Base-by-base conservation (phyloP, 495 filamentous ascomycete genomes). In the Emericellopsis terricola region DNA sequence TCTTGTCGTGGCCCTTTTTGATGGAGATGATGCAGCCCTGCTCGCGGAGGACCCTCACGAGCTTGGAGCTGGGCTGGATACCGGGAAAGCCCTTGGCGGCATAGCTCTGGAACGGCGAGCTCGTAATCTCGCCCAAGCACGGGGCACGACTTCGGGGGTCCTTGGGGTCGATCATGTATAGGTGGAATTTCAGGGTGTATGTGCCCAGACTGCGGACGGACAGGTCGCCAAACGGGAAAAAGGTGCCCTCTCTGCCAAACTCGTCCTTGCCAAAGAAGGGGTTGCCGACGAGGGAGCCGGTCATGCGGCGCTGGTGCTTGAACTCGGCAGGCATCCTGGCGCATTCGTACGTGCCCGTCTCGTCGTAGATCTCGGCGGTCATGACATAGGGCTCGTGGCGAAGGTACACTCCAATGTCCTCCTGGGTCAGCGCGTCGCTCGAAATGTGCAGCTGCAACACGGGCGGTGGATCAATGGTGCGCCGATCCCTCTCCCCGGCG, bases 1-100 rank as follows among this genome's bases (percentile, higher is more conserved):
- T 47, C 52, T 68, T 76, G 37, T 80, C 73, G 39, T 78, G 81
- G n/a, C 78, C 78, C 49, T 84, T 84, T 59, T 82, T 84, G 36
- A 82, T 79, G 34, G 74, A 73, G 42, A 84, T 82, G 24, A 78
- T 62, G 40, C 77, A 78, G 18, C 78, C 78, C 55, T 84, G 78
- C 43, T 71, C 59, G 50, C 81, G 79, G 34, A 84, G 53, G 19
- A 65, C 58, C 49, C 76, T 77, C 17, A 78, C 79, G 20, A 84
- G 47, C 15, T 62, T 53, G 16, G 74, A 79, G 47, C 73, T 78
- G 0, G 76, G 73, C 35, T 73, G 62, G 89, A 96, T 94, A 6
- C 89, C 87, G 0, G 83, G 82, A 41, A 96, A 96, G 51, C 94
- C 87, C 50, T 94, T 94, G n/a, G 87, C 84, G 14, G 82, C 83